Conservation (phyloP, 2,329 filamentous ascomycete genomes). For the Pyricularia pennisetigena region DNA sequence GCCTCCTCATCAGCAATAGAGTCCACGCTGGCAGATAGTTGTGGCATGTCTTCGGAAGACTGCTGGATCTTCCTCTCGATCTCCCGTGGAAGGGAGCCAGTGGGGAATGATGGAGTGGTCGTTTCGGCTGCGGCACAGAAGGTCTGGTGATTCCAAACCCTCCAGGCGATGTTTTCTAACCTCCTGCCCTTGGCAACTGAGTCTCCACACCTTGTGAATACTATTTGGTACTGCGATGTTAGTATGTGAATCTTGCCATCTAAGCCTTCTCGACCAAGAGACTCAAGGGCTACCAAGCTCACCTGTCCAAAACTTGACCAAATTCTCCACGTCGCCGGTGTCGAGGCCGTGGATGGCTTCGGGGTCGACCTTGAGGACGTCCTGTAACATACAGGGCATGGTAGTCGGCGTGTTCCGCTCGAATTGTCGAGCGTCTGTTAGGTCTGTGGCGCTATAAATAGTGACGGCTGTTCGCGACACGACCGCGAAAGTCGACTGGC, state of each 20-base stretch:
- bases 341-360: slow-evolving; percentile 92
- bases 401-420: slow-evolving; percentile 25
- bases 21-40: slow-evolving; percentile 69
- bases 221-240: slow-evolving; percentile 35
- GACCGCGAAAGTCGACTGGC: slow-evolving; percentile 10
- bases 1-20: slow-evolving; percentile 62
- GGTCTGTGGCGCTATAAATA: slow-evolving; percentile 11
- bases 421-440: slow-evolving; percentile 22
- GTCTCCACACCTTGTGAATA: slow-evolving; percentile 90
- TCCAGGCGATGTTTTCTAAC: slow-evolving; percentile 92
- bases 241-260: slow-evolving; percentile 13
- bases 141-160: slow-evolving; percentile 88
- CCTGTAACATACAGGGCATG: slow-evolving; percentile 79
- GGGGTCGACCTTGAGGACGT: slow-evolving; percentile 83
- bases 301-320: slow-evolving; percentile 98
- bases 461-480: slow-evolving; percentile 13
- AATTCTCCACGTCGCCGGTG: slow-evolving; percentile 81
- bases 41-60: slow-evolving; percentile 49
- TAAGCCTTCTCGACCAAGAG: slow-evolving; percentile 1
- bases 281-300: slow-evolving; percentile 25
- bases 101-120: slow-evolving; percentile 32
- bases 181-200: slow-evolving; percentile 88
- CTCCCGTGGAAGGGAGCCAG: slow-evolving; percentile 34
- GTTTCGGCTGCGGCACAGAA: slow-evolving; percentile 69
- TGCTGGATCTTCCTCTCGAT: slow-evolving; percentile 24